Conservation (phyloP, 768 basidiomycete genomes). For the Suillus occidentalis region DNA sequence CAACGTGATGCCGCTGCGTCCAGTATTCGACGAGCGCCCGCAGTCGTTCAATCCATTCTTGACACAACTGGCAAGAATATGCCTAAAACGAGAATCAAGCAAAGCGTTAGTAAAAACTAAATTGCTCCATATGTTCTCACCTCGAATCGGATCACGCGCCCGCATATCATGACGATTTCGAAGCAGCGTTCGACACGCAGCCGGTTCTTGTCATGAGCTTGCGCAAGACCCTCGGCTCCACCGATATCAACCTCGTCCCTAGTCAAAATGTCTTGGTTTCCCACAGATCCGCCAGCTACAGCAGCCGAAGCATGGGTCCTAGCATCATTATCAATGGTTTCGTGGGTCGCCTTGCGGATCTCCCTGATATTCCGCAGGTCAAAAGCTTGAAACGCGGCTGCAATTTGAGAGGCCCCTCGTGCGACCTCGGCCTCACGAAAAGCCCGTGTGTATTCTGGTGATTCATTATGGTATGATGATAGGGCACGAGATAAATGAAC, state of each 20-base stretch:
- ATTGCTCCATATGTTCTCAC: conserved; percentile 39
- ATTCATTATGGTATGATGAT: conserved; percentile 27
- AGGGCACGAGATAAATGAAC: conserved; percentile 33
- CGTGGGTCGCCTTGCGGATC: conserved; percentile 61
- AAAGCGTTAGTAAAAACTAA: neutral
- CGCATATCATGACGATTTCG: conserved; percentile 70
- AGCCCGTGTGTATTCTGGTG: conserved; percentile 29
- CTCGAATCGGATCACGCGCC: conserved; percentile 75
- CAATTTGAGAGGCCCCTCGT: conserved; percentile 64
- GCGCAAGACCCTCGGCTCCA: conserved; percentile 53
- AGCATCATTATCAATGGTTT: conserved; percentile 25
- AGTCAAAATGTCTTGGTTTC: conserved; percentile 21
- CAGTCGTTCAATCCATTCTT: conserved; percentile 86
- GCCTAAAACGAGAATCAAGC: conserved; percentile 42
- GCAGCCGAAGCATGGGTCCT: neutral
- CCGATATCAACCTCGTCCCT: conserved; percentile 65
- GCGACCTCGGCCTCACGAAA: conserved; percentile 54
- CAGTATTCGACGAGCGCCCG: conserved; percentile 74
- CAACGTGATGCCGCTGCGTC: conserved; percentile 71
- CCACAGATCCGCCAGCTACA: neutral
- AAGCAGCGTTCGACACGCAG: conserved; percentile 69
- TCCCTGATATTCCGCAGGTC: conserved; percentile 70
- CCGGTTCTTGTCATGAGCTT: conserved; percentile 41
- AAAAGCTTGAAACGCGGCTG: conserved; percentile 62
- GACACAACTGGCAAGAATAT: conserved; percentile 59